A percentile compares a stretch with the other conserved stretches of the same genome.
phyloP scores from a whole-genome alignment of 1,284 basidiomycete species.

The Cutaneotrichosporon sp. region DNA sequence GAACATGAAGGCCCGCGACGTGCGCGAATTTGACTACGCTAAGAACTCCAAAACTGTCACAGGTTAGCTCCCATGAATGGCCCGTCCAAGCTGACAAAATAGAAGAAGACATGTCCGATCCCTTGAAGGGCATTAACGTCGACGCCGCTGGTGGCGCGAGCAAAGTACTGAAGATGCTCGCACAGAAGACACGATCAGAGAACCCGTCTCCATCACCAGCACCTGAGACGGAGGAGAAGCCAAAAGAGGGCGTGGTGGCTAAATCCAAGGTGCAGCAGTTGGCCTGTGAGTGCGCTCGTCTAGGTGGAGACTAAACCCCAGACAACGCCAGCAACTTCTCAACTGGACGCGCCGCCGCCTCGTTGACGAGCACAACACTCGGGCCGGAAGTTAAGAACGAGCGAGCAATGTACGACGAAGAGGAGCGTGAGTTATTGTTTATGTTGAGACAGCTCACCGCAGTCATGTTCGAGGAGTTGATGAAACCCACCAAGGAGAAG shows the following conservation, averaged over 20 bases:
- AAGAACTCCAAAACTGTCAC: constrained; percentile 46
- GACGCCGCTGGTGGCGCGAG: constrained; percentile 48
- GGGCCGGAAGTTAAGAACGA: constrained; percentile 72
- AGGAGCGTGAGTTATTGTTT: constrained; percentile 52
- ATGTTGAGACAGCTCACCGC: not conserved
- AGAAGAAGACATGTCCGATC: constrained; percentile 43
- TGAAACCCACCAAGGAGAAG: constrained; percentile 79
- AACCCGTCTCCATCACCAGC: constrained; percentile 13
- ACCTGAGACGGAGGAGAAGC: constrained; percentile 14
- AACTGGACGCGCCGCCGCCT: constrained; percentile 83
- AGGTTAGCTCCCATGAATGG: constrained; percentile 20
- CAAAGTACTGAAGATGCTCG: constrained; percentile 49
- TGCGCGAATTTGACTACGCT: constrained; percentile 49
- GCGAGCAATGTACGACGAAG: constrained; percentile 82
- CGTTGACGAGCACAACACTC: constrained; percentile 85
- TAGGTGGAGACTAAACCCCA: constrained; percentile 28
- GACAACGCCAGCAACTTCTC: constrained; percentile 91
- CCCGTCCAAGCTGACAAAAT: not conserved
- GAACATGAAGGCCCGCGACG: constrained; percentile 45
- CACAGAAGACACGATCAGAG: constrained; percentile 45
- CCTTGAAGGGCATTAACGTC: constrained; percentile 49
- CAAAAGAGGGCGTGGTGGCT: constrained; percentile 44
- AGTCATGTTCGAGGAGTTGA: constrained; percentile 85
- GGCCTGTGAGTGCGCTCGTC: constrained; percentile 29
- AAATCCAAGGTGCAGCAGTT: constrained; percentile 37